These are phyloP conservation scores for Tetrahymena thermophila DNA, from an alignment of 73 alveolate genomes.

Conservation along the genomic window DNA sequence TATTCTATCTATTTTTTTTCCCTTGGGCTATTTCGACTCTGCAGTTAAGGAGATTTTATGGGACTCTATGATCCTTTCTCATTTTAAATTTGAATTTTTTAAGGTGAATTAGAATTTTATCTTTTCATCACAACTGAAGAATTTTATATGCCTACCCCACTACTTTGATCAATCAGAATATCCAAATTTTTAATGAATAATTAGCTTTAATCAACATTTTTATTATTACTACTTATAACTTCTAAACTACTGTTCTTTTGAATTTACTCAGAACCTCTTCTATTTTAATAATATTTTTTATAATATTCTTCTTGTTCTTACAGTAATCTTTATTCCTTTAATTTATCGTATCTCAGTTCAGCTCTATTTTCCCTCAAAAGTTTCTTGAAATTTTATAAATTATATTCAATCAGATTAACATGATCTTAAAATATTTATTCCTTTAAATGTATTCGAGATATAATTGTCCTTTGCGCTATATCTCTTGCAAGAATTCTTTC, in stretches of 20 bases:
- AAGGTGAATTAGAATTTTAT: background rate
- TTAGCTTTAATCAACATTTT: background rate
- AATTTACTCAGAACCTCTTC: background rate
- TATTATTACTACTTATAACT: background rate
- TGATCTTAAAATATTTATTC: background rate
- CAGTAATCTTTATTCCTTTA: background rate
- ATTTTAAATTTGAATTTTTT: background rate
- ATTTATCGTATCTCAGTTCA: background rate
- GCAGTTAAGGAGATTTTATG: background rate
- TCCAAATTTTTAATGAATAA: background rate
- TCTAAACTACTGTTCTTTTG: background rate
- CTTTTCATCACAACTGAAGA: background rate
- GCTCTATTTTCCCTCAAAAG: background rate
- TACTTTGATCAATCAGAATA: background rate
- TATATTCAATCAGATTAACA: background rate
- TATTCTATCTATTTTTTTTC: background rate
- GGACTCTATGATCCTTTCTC: background rate
- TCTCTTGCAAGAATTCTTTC: background rate
- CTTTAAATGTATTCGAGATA: background rate
- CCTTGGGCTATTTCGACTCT: background rate
- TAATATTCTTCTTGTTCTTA: background rate
- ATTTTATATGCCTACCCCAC: background rate
- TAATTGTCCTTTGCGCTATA: background rate
- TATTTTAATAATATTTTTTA: background rate
- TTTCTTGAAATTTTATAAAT: background rate